Base-by-base conservation (phyloP, 2,329 filamentous ascomycete species). In the Hirsutella rhossiliensis region DNA sequence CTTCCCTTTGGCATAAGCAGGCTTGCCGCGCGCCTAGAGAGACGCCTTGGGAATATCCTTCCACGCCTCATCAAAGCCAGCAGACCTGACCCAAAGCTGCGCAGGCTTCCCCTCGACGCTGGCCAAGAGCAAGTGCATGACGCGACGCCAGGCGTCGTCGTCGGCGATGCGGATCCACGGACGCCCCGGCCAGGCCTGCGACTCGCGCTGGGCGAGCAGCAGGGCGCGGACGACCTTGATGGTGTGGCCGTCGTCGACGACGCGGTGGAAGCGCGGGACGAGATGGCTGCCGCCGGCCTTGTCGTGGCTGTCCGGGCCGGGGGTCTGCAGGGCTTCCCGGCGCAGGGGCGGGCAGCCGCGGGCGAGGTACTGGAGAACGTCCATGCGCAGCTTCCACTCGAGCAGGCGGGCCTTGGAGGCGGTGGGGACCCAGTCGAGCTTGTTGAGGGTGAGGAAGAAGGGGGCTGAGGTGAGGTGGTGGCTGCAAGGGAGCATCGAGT, bases 321-420 rank as follows among this genome's bases (percentile, higher is more conserved):
- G 90, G 0, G 62, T 56, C 1, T 60, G 62, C 11, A 45, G 18
- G 17, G 39, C 42, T 2, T 79, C 72, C 0, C 77, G 45, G 0
- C 72, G 63, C 1, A 89, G 71, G 0, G 72, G 61, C 1, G 87
- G 82, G 2, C 71, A 73, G 4, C 73, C 74, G 11, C 83, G 72
- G 2, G 82, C 84, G 1, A 81, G 75, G 58, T 94, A 95, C 62
- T 87, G 70, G 6, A 80, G 56, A 6, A 94, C 65, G 57, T 92
- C 85, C 52, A 80, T 63, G 37, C 87, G 77, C 41, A 81, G 84
- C 62, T 94, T 94, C 76, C 80, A 89, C 61, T 92, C 84, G 8
- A 95, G 68, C 0, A 95, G 64, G 6, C 85, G 78, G 12, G 71
- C 67, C 57, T 89, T 90, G 40, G 68, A 67, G 8, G 69, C 66